These are phyloP conservation scores for Canariomyces notabilis DNA, from an alignment of 2,329 filamentous ascomycete genomes.

Conservation along the genomic window DNA sequence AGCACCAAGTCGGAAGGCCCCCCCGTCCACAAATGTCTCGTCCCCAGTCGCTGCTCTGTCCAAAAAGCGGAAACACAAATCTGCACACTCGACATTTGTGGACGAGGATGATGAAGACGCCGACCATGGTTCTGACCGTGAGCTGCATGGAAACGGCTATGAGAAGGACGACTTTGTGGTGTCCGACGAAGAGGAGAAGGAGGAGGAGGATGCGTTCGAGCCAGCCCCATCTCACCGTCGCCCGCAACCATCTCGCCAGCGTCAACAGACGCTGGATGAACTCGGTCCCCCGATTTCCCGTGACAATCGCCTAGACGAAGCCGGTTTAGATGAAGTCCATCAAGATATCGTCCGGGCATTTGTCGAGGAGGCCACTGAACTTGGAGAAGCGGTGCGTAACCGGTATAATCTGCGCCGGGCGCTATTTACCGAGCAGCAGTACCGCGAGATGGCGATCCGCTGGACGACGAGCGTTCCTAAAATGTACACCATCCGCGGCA, in stretches of 20 bases:
- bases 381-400: conserved; percentile 59
- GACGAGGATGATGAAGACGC: conserved; percentile 35
- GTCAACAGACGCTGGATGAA: conserved; percentile 35
- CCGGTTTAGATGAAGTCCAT: conserved; percentile 53
- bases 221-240: conserved; percentile 32
- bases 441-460: conserved; percentile 67
- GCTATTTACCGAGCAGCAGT: conserved; percentile 63
- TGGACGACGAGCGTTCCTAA: conserved; percentile 58
- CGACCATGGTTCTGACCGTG: conserved; percentile 35
- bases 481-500: conserved; percentile 59
- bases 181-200: conserved; percentile 30
- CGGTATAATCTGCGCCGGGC: conserved; percentile 51
- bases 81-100: conserved; percentile 11
- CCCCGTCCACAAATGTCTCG: conserved; percentile 47
- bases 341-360: conserved; percentile 61
- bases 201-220: conserved; percentile 44
- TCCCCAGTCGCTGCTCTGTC: conserved; percentile 43
- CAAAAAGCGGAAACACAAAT: conserved; percentile 33
- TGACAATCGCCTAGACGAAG: conserved; percentile 47
- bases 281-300: conserved; percentile 55
- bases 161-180: conserved; percentile 38
- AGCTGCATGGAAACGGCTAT: conserved; percentile 40
- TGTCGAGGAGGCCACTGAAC: conserved; percentile 53
- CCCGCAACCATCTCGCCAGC: conserved; percentile 29
- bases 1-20: conserved; percentile 26